Percentiles rank a stretch among this genome's conserved stretches.
Evolutionary conservation across 441 rosid genomes (phyloP).

Genomic region (Populus tomentosa): DNA sequence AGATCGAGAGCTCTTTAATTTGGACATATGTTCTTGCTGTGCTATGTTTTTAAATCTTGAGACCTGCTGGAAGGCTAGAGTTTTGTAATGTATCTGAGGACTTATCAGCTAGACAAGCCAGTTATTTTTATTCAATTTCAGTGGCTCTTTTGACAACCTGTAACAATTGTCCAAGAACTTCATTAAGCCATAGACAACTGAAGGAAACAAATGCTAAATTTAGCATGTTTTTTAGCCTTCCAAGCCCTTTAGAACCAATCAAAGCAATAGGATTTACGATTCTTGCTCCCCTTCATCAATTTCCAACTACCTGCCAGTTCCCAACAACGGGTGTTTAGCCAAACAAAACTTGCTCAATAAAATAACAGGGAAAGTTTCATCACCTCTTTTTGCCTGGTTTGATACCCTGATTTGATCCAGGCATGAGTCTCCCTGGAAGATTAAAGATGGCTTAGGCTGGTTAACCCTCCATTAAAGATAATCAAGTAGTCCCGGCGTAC

Average conservation of each 20-base stretch:
- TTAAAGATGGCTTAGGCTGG: constrained; percentile 9
- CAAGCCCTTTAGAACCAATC: background rate
- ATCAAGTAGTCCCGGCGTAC: constrained; percentile 30
- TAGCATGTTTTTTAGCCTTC: constrained; percentile 12
- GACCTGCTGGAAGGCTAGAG: background rate
- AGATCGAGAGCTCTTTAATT: too few species aligned
- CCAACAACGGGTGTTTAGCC: constrained; percentile 9
- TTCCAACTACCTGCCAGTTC: constrained; percentile 31
- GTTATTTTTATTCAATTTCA: background rate
- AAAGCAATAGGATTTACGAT: constrained; percentile 24
- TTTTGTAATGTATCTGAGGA: background rate
- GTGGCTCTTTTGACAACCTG: background rate
- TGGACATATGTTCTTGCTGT: background rate
- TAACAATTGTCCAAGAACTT: background rate
- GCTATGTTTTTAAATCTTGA: background rate
- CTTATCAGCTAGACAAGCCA: background rate
- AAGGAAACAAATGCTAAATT: constrained; percentile 16
- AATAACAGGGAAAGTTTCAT: constrained; percentile 14
- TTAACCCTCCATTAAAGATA: constrained; percentile 8
- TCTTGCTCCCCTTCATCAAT: constrained; percentile 40
- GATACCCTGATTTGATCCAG: constrained; percentile 30
- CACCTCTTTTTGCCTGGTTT: constrained; percentile 40
- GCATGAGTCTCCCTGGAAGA: constrained; percentile 34
- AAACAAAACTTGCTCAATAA: background rate
- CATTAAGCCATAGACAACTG: background rate